These are phyloP conservation scores for Tricholoma bakamatsutake DNA, from an alignment of 768 basidiomycete species.

Conservation along the genomic window DNA sequence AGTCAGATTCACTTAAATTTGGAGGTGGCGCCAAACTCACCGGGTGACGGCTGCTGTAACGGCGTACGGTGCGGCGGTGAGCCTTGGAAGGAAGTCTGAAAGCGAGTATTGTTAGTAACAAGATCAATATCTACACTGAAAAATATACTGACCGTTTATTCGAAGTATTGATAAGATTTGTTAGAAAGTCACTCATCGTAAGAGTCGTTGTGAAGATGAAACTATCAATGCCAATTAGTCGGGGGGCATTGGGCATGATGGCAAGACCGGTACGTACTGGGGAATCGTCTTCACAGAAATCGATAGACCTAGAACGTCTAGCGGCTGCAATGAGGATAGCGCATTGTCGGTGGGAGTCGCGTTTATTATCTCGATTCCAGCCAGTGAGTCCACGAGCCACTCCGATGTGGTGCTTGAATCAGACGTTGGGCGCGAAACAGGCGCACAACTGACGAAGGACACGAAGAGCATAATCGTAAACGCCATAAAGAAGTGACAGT, in stretches of 20 bases:
- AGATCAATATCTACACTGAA: not conserved
- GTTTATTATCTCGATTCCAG: not conserved
- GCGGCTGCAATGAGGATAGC: not conserved
- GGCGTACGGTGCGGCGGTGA: not conserved
- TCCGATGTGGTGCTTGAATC: not conserved
- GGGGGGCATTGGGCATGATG: not conserved
- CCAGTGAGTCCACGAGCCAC: not conserved
- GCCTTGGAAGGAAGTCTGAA: constrained; percentile 3
- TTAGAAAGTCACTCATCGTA: constrained; percentile 1
- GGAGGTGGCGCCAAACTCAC: not conserved
- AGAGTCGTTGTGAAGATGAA: not conserved
- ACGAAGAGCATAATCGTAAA: constrained; percentile 9
- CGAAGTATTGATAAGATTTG: constrained; percentile 6
- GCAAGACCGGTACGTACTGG: not conserved
- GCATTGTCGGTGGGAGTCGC: not conserved
- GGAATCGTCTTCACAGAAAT: not conserved
- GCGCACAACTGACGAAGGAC: constrained; percentile 2
- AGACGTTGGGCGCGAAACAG: not conserved
- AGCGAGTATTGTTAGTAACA: not conserved
- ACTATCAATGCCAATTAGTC: not conserved
- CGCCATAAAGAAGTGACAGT: constrained; percentile 7
- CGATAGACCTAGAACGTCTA: not conserved
- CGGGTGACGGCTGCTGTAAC: not conserved
- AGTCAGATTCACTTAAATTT: not conserved
- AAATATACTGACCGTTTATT: constrained; percentile 3